Evolutionary conservation across 495 filamentous ascomycete species (phyloP), one percentile per base, ranked within the genome.

Genomic region (Penicillium malachiteum): DNA sequence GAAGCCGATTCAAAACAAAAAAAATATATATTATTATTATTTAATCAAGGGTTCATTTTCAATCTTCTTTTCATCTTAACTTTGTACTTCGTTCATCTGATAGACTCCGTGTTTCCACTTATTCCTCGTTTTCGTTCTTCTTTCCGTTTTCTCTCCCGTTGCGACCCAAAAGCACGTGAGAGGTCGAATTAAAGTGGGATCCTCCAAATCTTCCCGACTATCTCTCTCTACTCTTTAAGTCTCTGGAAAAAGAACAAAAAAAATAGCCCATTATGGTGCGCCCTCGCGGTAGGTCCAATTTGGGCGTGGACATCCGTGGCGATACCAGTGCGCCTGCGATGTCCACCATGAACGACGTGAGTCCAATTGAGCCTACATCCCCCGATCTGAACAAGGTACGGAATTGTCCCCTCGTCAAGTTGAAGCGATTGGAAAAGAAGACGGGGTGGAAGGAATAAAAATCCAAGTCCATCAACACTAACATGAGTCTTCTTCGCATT

Each of bases 271-370:
- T 3, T 37, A 79, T 79, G 75, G 67, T 71, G 57, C 78, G 77
- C 53, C 64, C 70, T 21, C 67, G 75, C 60, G 70, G 78, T 64
- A 75, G 67, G 49, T 80, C 79, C 34, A 79, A 73, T 56, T 65
- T 82, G 40, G 78, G 78, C 43, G 77, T 68, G 52, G 78, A 80
- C 56, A 78, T 79, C 52, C 73, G 75, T 53, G 79, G 79, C 31
- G 79, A 81, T 58, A 81, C 78, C 16, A 73, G 75, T 48, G 78
- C 73, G 12, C 74, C 79, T 42, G 78, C 79, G 35, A 73, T 81
- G 60, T 78, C 80, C 35, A 82, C 80, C 14, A 77, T 81, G 64
- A 78, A 79, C 34, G 72, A 73, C 50, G 67, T 70, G 38, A 73
- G 77, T 48, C 75, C 77, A 8, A 73, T 77, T 46, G 74, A 77